Base-by-base conservation (phyloP, 2,329 filamentous ascomycete genomes). In the Chalara sp. region DNA sequence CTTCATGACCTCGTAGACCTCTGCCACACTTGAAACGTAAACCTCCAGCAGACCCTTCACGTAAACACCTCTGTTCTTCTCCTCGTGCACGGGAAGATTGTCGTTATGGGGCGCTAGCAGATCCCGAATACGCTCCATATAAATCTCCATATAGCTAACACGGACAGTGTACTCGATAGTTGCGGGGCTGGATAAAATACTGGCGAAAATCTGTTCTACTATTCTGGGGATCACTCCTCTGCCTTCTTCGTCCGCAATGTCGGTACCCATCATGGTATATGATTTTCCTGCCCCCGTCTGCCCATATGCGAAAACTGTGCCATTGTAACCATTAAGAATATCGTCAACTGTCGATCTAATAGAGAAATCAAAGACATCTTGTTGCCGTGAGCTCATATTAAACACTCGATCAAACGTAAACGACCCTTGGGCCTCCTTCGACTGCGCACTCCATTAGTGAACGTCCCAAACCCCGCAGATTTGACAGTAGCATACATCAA, bases 131-230 rank as follows among this genome's bases (percentile, higher is more conserved):
- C 87, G 84, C 74, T 99, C 93, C 93, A 97, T 99, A 76, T 99
- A 99, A 58, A 99, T 97, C 72, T 99, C 93, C 91, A 99, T 96
- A 72, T 97, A 97, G 70, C 90, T 96, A 65, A 97, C 92, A 51
- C 91, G 84, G 48, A 99, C 92, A n/a, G 91, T 97, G 70, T 97
- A 97, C 71, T 97, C 93, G 68, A 97, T 96, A 60, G 89, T 95
- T 63, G 84, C 84, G 42, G 92, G 89, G 62, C 90, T 96, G 28
- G 87, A 83, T 72, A 96, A 78, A 68, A 97, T 97, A 71, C 88
- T 95, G 61, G 87, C 85, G 68, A 97, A 97, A 67, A 97, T 96
- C 73, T 97, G 92, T 72, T 97, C 89, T 60, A 96, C 86, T 61
- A 97, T 97, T 64, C 93, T 86, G 47, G 93, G 93, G 61, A 96